Base-by-base conservation (phyloP, 2,329 filamentous ascomycete genomes). In the Cercospora citrullina region DNA sequence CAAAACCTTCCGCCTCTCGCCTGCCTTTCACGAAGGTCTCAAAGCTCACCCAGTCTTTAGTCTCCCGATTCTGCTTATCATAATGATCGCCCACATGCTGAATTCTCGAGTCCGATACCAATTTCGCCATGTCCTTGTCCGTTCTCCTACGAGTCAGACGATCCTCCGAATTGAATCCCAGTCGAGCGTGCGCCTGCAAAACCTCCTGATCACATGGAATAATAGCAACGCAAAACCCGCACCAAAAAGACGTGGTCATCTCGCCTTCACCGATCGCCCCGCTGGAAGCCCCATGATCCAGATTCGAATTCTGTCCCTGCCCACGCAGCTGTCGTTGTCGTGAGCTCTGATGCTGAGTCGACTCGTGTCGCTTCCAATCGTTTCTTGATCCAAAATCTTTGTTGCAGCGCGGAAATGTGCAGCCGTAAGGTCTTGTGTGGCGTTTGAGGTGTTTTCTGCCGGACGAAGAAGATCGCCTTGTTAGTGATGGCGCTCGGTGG, bases 341-440 rank as follows among this genome's bases (percentile, higher is more conserved):
- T 26, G 48, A 8, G 12, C 23, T 55, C 6, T 55, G 48, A 77
- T 97, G 93, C 75, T 94, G 91, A 16, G 87, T 88, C 71, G 88
- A 90, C 75, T 97, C 94, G 75, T 97, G 94, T 1, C 94, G 88
- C 77, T 96, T 96, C 94, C 89, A 97, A 79, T 97, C 94, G 68
- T 93, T 94, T 77, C 97, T 96, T 78, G 91, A 94, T n/a, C 94
- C 94, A 72, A 97, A 97, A 0, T 77, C 83, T 75, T 92, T 93
- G 60, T 80, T 78, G 75, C 94, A 97, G 31, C 81, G 79, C 8
- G 83, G 79, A 71, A 89, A 91, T 0, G 93, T 96, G 78, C 94
- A 97, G 12, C 89, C 89, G 70, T 94, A 97, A 0, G 93, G 94
- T 71, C 88, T 89, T 7, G 87, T 85, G 77, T 97, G 94, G 1